Conservation (phyloP, 306 rosid genomes). For the Clitoria ternatea region DNA sequence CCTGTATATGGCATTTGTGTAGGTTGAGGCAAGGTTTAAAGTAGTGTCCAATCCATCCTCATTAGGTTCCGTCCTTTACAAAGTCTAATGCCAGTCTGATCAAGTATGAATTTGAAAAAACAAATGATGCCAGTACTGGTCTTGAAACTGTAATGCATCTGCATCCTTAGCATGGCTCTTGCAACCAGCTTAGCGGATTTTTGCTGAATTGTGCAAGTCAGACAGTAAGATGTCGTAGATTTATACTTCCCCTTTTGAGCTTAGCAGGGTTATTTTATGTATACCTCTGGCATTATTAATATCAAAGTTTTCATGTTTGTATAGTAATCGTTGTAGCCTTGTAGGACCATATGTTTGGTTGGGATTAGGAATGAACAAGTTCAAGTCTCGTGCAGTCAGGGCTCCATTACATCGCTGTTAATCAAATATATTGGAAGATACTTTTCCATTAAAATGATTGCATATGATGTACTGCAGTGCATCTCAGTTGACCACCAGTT, state of each 20-base stretch:
- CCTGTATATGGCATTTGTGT: no score
- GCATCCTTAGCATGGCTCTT: not conserved
- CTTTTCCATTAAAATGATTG: not conserved
- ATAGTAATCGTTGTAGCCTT: not conserved
- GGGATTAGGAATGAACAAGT: not conserved
- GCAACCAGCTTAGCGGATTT: not conserved
- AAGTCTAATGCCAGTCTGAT: no score
- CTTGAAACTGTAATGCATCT: not conserved
- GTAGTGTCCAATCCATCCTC: no score
- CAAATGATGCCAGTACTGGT: not conserved
- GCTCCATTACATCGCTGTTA: not conserved
- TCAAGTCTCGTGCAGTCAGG: not conserved
- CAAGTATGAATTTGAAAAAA: not conserved
- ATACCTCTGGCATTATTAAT: not conserved
- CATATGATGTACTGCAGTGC: not conserved
- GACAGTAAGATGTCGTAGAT: not conserved
- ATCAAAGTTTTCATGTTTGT: not conserved
- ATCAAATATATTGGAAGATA: not conserved
- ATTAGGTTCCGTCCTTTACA: no score
- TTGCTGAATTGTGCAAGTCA: not conserved
- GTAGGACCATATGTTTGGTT: not conserved
- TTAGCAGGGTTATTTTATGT: not conserved
- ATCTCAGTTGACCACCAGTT: not conserved
- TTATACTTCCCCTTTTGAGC: not conserved
- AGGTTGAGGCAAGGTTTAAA: no score